Evolutionary conservation across 345 rosid genomes (phyloP).

Genomic region (Syzygium grande): DNA sequence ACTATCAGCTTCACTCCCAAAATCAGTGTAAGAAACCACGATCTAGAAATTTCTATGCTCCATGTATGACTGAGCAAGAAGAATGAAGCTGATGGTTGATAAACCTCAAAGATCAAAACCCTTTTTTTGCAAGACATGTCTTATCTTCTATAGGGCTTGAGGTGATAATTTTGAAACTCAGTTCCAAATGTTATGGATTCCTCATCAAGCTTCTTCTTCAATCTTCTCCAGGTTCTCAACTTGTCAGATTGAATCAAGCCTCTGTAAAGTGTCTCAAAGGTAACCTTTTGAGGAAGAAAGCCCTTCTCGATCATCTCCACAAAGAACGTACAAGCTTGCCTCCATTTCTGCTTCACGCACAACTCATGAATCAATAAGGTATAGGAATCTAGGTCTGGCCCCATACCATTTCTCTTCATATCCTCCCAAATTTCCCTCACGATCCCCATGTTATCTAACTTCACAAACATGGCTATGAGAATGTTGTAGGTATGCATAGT

Average conservation of each 20-base stretch:
- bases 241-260: slow-evolving; percentile 82
- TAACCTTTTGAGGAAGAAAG: slow-evolving; percentile 73
- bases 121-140: background rate
- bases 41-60: background rate
- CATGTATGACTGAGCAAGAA: background rate
- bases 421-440: slow-evolving; percentile 71
- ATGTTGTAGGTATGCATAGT: slow-evolving; percentile 55
- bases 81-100: background rate
- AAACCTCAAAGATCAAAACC: background rate
- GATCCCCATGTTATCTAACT: slow-evolving; percentile 40
- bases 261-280: slow-evolving; percentile 71
- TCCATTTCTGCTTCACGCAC: slow-evolving; percentile 64
- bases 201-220: slow-evolving; percentile 80
- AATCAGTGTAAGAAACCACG: background rate
- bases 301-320: slow-evolving; percentile 94
- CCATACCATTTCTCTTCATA: slow-evolving; percentile 35
- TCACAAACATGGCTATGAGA: slow-evolving; percentile 51
- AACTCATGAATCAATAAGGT: slow-evolving; percentile 61
- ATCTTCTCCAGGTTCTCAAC: slow-evolving; percentile 87
- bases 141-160: slow-evolving; percentile 30
- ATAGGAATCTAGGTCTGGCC: slow-evolving; percentile 85
- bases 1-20: background rate
- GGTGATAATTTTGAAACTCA: slow-evolving; percentile 57
- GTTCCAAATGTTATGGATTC: slow-evolving; percentile 67
- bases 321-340: slow-evolving; percentile 62